A percentile compares a stretch with the other conserved stretches of the same genome.
These are phyloP conservation scores for Rosa lucieae DNA, from an alignment of 306 rosid genomes.

Conservation along the genomic window DNA sequence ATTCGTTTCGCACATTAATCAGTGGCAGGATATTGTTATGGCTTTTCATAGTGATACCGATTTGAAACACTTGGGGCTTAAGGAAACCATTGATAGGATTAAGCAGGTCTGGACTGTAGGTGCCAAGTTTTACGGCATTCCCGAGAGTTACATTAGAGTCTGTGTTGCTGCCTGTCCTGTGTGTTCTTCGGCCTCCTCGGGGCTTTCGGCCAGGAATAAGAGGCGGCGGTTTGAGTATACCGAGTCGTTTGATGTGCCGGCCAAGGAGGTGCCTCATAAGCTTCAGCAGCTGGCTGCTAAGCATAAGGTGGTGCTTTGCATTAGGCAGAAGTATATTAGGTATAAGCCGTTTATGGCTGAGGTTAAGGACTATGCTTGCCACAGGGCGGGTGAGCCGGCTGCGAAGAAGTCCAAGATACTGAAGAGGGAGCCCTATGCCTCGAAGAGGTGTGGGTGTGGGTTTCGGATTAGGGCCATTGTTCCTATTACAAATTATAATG, in stretches of 20 bases:
- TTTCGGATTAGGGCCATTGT: conserved; percentile 97
- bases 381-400: conserved; percentile 92
- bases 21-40: conserved; percentile 94
- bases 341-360: conserved; percentile 99
- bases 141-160: conserved; percentile 90
- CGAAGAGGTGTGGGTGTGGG: conserved; percentile 97
- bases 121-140: conserved; percentile 94
- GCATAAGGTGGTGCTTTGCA: conserved; percentile 95
- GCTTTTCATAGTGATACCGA: conserved; percentile 78
- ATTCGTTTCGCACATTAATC: conserved; percentile 78
- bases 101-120: conserved; percentile 98
- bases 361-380: conserved; percentile 99
- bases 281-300: conserved; percentile 87
- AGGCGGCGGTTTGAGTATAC: conserved; percentile 92
- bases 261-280: conserved; percentile 75
- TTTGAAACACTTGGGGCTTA: conserved; percentile 71
- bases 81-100: conserved; percentile 83
- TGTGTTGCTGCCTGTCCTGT: conserved; percentile 80
- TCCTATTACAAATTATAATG: conserved; percentile 92
- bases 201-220: conserved; percentile 54
- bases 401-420: conserved; percentile 71
- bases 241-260: conserved; percentile 87
- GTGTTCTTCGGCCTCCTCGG: conserved; percentile 54
- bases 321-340: conserved; percentile 96
- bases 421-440: conserved; percentile 97